These are phyloP conservation scores for Byssochlamys sp. DNA, from an alignment of 2,329 filamentous ascomycete genomes.

Conservation along the genomic window DNA sequence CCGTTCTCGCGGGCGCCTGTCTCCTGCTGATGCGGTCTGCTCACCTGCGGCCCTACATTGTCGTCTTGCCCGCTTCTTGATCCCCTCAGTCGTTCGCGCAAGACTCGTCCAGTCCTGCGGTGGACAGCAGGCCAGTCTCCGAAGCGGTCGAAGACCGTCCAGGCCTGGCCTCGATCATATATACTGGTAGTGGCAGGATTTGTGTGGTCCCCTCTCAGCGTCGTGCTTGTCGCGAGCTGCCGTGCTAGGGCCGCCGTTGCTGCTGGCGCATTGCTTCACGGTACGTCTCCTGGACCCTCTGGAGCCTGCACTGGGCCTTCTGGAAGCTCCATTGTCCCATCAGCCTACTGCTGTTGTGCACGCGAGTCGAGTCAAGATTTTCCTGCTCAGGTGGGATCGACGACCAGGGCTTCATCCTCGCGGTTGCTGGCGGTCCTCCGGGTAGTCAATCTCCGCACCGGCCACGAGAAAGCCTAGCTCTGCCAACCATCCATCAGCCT, in stretches of 20 bases:
- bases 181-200: not conserved
- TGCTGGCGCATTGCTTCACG: constrained; percentile 29
- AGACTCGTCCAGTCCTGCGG: constrained; percentile 1
- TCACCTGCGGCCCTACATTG: constrained; percentile 21
- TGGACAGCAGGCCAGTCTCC: not conserved
- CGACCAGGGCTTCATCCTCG: not conserved
- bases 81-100: constrained; percentile 17
- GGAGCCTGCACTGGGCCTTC: not conserved
- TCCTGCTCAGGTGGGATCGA: not conserved
- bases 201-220: not conserved
- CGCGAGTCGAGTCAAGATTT: not conserved
- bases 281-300: constrained; percentile 20
- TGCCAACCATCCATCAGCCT: constrained; percentile 5
- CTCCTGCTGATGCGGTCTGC: constrained; percentile 23
- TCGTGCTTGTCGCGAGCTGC: constrained; percentile 20
- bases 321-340: not conserved
- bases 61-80: constrained; percentile 26
- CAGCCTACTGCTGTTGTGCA: constrained; percentile 8
- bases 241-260: constrained; percentile 18
- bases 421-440: not conserved
- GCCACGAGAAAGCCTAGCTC: constrained; percentile 21
- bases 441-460: constrained; percentile 31
- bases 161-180: not conserved
- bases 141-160: not conserved
- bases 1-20: constrained; percentile 3